Evolutionary conservation across 2,329 filamentous ascomycete species (phyloP).

Genomic region (Alternaria solani): DNA sequence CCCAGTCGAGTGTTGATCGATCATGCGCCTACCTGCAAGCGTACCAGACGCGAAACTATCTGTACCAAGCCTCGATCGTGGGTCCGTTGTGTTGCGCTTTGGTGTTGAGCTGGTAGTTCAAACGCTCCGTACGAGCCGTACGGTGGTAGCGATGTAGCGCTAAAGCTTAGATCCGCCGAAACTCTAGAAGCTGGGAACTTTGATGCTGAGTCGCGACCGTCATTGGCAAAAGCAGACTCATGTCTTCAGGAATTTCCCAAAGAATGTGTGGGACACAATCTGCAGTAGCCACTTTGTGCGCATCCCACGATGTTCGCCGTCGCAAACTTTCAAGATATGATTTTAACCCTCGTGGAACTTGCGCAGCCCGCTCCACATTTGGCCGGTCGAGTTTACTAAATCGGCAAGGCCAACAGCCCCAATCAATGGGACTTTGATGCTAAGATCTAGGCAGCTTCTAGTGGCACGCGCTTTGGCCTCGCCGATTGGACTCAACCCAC

Average conservation of each 20-base stretch:
- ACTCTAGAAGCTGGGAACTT: not conserved
- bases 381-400: not conserved
- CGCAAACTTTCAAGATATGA: not conserved
- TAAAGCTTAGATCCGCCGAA: conserved; percentile 1
- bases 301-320: not conserved
- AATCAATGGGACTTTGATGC: not conserved
- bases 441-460: conserved; percentile 5
- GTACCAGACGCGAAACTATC: not conserved
- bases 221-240: not conserved
- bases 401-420: not conserved
- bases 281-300: not conserved
- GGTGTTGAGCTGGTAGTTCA: not conserved
- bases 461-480: conserved; percentile 1
- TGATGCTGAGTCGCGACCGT: not conserved
- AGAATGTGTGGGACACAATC: not conserved
- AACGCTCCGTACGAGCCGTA: not conserved
- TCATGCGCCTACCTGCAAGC: conserved; percentile 1
- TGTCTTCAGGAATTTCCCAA: not conserved
- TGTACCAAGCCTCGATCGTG: not conserved
- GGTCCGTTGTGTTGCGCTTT: not conserved
- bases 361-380: not conserved
- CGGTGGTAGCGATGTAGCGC: conserved; percentile 1
- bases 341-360: not conserved
- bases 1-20: not conserved
- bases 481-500: conserved; percentile 11